phyloP scores from a whole-genome alignment of 2,329 filamentous ascomycete genomes.

The Paecilomyces dactylethromorphus region DNA sequence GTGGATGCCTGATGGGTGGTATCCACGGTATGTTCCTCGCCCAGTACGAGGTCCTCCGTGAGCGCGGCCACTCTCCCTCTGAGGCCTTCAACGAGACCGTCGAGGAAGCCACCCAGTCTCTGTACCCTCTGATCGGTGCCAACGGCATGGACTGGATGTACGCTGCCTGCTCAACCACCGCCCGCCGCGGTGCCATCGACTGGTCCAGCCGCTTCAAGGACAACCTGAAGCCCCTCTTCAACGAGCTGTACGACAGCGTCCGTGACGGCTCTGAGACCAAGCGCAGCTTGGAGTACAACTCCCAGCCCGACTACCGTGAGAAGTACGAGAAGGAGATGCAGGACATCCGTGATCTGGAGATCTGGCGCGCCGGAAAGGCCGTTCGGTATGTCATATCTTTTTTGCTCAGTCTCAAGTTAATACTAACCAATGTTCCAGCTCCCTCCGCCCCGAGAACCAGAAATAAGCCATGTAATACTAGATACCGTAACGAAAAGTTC shows the following conservation, averaged over 20 bases:
- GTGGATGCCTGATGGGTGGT: constrained; percentile 98
- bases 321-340: constrained; percentile 98
- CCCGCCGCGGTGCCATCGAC: constrained; percentile 96
- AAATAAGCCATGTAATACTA: constrained; percentile 46
- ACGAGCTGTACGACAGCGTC: constrained; percentile 91
- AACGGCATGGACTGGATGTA: constrained; percentile 99
- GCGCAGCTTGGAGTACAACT: constrained; percentile 95
- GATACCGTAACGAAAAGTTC: constrained; percentile 1
- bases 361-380: constrained; percentile 98
- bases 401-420: constrained; percentile 12
- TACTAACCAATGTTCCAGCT: constrained; percentile 17
- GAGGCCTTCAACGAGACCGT: constrained; percentile 99
- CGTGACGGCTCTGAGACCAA: constrained; percentile 88
- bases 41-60: constrained; percentile 99
- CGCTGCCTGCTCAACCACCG: constrained; percentile 97
- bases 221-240: constrained; percentile 97
- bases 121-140: constrained; percentile 95
- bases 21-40: constrained; percentile 99
- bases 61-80: constrained; percentile 93
- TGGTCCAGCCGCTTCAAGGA: constrained; percentile 98
- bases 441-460: constrained; percentile 81
- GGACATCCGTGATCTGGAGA: constrained; percentile 96
- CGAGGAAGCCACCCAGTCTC: constrained; percentile 95
- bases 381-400: constrained; percentile 59
- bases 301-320: constrained; percentile 90